phyloP scores from a whole-genome alignment of 2,329 filamentous ascomycete species.

The Cercospora citrullina region DNA sequence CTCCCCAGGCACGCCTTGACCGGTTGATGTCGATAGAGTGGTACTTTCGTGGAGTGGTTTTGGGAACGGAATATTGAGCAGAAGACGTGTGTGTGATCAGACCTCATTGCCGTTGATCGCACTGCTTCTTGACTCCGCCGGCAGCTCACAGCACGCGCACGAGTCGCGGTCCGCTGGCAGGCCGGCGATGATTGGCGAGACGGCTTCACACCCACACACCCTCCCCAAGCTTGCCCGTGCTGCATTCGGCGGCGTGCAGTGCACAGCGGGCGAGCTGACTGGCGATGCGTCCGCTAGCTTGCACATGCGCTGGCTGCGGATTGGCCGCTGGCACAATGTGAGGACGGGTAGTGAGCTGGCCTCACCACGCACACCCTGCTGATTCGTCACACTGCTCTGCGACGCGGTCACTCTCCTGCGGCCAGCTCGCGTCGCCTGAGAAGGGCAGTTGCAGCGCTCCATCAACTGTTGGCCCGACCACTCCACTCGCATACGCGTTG shows the following conservation, averaged over 20 bases:
- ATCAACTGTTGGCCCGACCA: neutral
- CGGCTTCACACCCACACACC: neutral
- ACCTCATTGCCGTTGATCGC: neutral
- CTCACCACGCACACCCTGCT: neutral
- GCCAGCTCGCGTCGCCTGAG: neutral
- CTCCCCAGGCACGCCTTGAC: no score
- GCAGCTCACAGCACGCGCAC: neutral
- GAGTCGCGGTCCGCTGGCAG: neutral
- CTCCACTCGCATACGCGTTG: neutral
- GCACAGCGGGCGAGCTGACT: neutral
- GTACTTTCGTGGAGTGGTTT: no score
- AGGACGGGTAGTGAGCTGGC: conserved; percentile 11
- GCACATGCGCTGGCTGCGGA: conserved; percentile 3
- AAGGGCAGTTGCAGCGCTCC: conserved; percentile 8
- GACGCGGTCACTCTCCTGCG: conserved; percentile 9
- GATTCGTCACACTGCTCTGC: conserved; percentile 1
- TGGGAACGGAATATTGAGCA: no score
- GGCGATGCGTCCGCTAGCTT: neutral
- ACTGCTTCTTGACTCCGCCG: neutral
- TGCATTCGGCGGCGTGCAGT: conserved; percentile 4
- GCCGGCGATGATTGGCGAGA: neutral
- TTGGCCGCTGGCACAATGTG: neutral
- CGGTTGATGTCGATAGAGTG: neutral
- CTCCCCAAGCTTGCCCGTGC: neutral
- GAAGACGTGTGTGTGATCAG: neutral